Base-by-base conservation (phyloP, 345 rosid species). In the Noccaea bulbosa region DNA sequence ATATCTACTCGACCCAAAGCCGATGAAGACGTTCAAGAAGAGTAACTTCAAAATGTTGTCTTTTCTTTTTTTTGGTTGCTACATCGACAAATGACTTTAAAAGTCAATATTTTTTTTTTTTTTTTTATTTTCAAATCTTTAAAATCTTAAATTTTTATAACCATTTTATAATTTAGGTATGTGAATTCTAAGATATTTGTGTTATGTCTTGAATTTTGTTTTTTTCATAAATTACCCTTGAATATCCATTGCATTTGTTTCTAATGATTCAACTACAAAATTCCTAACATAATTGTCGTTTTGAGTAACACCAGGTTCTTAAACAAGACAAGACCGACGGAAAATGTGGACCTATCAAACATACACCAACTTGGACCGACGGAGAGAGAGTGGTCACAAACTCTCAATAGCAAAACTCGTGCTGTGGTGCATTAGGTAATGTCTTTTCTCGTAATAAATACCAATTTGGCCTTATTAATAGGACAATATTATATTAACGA, bases 1-100 rank as follows among this genome's bases (percentile, higher is more conserved):
- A 91, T 94, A 63, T 85, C 88, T 55, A 83, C 92, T 15, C 74
- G 75, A 69, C 97, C 90, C 15, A 75, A 83, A 69, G 83, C 77
- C 62, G 70, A 75, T 17, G 56, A 78, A 62, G 27, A 39, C 14
- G 49, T 47, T 15, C 35, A 56, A 70, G 76, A 55, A 34, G 49
- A 64, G 34, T 63, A 70, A 38, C 57, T 44, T 45, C 17, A 59
- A 59, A 59, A 2, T 65, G 51, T 54, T 27, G 30, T 70, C 5
- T 20, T 53, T 1, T 62, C n/a, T 35, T 60, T 14, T 38, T 51
- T 22, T 40, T 52, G 8, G 20, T 64, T 38, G 35, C 41, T 47
- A 65, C 41, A 15, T 15, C 15, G 41, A 58, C 41, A 61, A 61
- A 16, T 62, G 14, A 47, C 54, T 33, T 14, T 9, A 2, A 11